Evolutionary conservation across 2,329 filamentous ascomycete genomes (phyloP), one percentile per base, ranked within the genome.

Genomic region (Alternaria atra): DNA sequence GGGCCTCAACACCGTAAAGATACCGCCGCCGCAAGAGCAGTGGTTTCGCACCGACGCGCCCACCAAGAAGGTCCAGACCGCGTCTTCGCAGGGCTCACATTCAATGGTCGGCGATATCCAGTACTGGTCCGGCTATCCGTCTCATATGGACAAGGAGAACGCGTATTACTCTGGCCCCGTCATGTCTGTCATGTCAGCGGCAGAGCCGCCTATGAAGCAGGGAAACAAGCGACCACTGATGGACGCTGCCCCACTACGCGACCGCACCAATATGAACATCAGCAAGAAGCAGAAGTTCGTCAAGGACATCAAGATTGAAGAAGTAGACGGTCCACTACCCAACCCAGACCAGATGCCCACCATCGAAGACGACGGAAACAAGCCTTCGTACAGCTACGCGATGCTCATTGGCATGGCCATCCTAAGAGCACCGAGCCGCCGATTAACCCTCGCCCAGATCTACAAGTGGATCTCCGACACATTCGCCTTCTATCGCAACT

Each of bases 391-490:
- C 80, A 98, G 94, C 81, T 99, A 99, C 77, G 94, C 95, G 20
- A 91, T 91, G 70, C 86, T 99, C 69, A 98, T 98, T 67, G 95
- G 92, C 75, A 97, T 97, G 94, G 93, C 95, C 52, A 97, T 99
- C 71, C 84, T 98, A 23, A 89, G 94, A 64, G 92, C 95, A 5
- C 90, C 91, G 12, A 89, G 90, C 63, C 89, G 93, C 61, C 90
- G 92, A 53, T 84, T 98, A 64, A 98, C 95, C 1, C 85, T 99
- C 17, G 89, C 93, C 27, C 93, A 97, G 79, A 99, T 99, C 70
- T 99, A 98, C 85, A 97, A 97, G 77, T 99, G 95, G 94, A 98
- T 99, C 72, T 96, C 93, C n/a, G 92, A 96, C 77, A 94, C 90
- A 17, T 98, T 91, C 77, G 89, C 87, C 5, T 97, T 94, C 80